phyloP scores from a whole-genome alignment of 2,329 filamentous ascomycete species.

The Phoma sp. region DNA sequence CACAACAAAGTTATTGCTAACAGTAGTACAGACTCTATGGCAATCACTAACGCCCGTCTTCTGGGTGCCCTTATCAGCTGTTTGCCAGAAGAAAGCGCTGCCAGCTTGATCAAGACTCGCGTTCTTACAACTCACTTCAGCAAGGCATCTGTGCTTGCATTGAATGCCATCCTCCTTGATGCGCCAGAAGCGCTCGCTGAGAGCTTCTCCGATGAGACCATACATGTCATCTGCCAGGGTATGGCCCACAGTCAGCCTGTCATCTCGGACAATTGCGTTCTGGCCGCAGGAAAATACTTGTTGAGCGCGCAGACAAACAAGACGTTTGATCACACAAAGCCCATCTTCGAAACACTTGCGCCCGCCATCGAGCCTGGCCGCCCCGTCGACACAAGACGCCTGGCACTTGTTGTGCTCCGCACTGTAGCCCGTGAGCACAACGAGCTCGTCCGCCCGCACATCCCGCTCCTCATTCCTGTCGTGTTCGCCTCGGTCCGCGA shows the following conservation, averaged over 20 bases:
- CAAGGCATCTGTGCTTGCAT: constrained; percentile 78
- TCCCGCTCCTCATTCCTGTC: constrained; percentile 77
- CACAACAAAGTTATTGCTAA: background rate
- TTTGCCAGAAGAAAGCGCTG: constrained; percentile 73
- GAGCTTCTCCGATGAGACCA: constrained; percentile 74
- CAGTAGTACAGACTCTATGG: constrained; percentile 64
- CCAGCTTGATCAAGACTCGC: constrained; percentile 67
- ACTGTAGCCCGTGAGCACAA: constrained; percentile 81
- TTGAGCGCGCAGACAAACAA: constrained; percentile 69
- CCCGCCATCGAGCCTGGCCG: constrained; percentile 77
- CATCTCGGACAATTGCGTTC: constrained; percentile 84
- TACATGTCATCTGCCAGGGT: constrained; percentile 78
- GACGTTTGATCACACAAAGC: constrained; percentile 77
- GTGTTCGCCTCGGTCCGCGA: constrained; percentile 92
- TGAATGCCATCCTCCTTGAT: constrained; percentile 89
- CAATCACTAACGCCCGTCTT: constrained; percentile 87
- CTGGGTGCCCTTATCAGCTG: constrained; percentile 90
- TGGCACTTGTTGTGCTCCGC: constrained; percentile 85
- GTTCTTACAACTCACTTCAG: constrained; percentile 79
- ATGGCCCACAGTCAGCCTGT: constrained; percentile 75
- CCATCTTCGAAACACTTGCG: constrained; percentile 79
- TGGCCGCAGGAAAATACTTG: constrained; percentile 90
- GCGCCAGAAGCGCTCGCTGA: constrained; percentile 73
- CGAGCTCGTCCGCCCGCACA: constrained; percentile 80
- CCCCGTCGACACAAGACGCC: constrained; percentile 80